Conservation (phyloP, 1,139 yeast species). For the Debaryomyces udenii region DNA sequence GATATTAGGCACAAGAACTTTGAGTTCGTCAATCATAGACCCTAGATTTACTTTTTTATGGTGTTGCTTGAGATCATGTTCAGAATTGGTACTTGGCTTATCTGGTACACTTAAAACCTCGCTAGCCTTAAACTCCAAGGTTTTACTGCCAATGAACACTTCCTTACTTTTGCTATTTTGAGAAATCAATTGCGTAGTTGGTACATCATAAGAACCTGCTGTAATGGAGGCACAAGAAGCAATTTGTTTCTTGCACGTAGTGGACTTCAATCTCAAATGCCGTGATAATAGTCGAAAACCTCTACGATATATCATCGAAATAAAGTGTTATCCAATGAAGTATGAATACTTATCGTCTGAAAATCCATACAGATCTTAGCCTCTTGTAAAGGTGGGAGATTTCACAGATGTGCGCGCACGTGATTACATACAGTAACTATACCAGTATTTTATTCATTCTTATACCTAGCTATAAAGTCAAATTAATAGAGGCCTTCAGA, state of each 20-base stretch:
- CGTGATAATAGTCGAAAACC: slow-evolving; percentile 3
- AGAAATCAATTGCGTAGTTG: too few relatives aligned
- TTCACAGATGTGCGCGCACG: too few relatives aligned
- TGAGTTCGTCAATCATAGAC: slow-evolving; percentile 53
- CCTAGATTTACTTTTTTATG: slow-evolving; percentile 62
- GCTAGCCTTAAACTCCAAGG: neutral
- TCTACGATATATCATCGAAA: slow-evolving; percentile 6
- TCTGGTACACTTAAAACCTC: neutral
- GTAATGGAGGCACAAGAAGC: neutral
- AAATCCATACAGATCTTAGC: too few relatives aligned
- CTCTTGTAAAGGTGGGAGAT: too few relatives aligned
- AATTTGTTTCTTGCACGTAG: neutral
- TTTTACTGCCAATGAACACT: too few relatives aligned
- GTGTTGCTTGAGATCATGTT: slow-evolving; percentile 15
- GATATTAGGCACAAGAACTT: slow-evolving; percentile 57
- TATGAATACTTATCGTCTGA: too few relatives aligned
- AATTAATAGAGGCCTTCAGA: too few relatives aligned
- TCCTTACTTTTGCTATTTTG: too few relatives aligned
- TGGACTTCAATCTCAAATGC: neutral
- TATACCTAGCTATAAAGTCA: too few relatives aligned
- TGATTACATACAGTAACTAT: too few relatives aligned
- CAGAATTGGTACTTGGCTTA: neutral
- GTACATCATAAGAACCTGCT: too few relatives aligned
- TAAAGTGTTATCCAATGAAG: neutral
- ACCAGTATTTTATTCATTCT: too few relatives aligned